Evolutionary conservation across 2,329 filamentous ascomycete species (phyloP).

Genomic region (Apiospora rasikravindrae): DNA sequence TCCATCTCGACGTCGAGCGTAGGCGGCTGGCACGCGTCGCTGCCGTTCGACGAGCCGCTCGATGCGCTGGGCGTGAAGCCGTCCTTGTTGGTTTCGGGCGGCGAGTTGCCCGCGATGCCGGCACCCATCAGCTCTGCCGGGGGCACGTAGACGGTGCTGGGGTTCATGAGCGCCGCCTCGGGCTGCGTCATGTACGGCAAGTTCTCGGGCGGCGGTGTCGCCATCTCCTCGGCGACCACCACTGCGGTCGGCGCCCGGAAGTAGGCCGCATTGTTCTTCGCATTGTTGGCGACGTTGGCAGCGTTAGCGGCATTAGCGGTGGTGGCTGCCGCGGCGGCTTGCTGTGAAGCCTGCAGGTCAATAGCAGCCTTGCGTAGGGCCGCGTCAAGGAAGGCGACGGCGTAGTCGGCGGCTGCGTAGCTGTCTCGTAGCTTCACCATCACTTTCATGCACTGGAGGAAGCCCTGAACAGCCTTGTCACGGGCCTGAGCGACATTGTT

Average conservation of each 20-base stretch:
- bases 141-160: constrained; percentile 28
- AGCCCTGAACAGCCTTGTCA: constrained; percentile 76
- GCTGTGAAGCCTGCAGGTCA: constrained; percentile 57
- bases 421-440: constrained; percentile 87
- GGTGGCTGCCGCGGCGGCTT: constrained; percentile 39
- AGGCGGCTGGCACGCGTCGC: constrained; percentile 43
- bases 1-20: constrained; percentile 52
- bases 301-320: constrained; percentile 35
- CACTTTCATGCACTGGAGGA: constrained; percentile 91
- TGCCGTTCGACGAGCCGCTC: constrained; percentile 46
- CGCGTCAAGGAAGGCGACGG: constrained; percentile 92
- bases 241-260: constrained; percentile 22
- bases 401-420: constrained; percentile 93
- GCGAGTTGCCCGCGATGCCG: constrained; percentile 41
- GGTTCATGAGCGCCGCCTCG: constrained; percentile 35
- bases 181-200: constrained; percentile 45
- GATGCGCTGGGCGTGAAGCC: constrained; percentile 50
- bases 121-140: constrained; percentile 32
- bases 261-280: constrained; percentile 32
- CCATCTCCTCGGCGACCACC: constrained; percentile 33
- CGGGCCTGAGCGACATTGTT: constrained; percentile 75
- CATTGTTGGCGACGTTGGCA: constrained; percentile 27
- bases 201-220: constrained; percentile 61
- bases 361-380: constrained; percentile 88
- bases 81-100: constrained; percentile 50